Evolutionary conservation across 2,329 filamentous ascomycete species (phyloP).

Genomic region (Claviceps capensis): DNA sequence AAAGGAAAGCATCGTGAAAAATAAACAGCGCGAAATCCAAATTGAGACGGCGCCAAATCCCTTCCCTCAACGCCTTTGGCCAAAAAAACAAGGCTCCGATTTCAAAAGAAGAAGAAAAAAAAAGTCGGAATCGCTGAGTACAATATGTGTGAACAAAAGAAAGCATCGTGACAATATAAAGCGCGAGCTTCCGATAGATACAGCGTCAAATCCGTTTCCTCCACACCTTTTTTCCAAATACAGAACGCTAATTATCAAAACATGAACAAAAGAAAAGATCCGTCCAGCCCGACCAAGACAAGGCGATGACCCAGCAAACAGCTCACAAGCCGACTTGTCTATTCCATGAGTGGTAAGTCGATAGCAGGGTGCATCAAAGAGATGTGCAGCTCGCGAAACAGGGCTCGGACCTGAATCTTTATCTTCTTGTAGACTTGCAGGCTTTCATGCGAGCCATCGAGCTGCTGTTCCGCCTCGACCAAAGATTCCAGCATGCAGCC

Average conservation of each 20-base stretch:
- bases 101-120: not conserved
- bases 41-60: not conserved
- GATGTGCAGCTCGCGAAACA: constrained; percentile 1
- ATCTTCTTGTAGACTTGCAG: not conserved
- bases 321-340: not conserved
- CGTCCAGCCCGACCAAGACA: not conserved
- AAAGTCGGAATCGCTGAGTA: not conserved
- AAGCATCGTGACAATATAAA: no score
- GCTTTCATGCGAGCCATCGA: not conserved
- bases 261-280: not conserved
- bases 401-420: not conserved
- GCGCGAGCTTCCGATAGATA: no score
- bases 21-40: no score
- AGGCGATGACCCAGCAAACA: not conserved
- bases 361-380: not conserved
- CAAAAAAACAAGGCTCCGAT: not conserved
- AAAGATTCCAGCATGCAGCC: not conserved
- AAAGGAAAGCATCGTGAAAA: no score
- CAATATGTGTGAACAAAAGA: not conserved
- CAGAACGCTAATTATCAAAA: not conserved
- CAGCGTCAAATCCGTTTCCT: not conserved
- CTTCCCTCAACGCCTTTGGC: not conserved
- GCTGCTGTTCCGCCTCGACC: constrained; percentile 7
- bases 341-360: not conserved
- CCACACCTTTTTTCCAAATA: not conserved